These are phyloP conservation scores for Phalaenopsis equestris DNA, from an alignment of 106 monocot species.

Conservation along the genomic window DNA sequence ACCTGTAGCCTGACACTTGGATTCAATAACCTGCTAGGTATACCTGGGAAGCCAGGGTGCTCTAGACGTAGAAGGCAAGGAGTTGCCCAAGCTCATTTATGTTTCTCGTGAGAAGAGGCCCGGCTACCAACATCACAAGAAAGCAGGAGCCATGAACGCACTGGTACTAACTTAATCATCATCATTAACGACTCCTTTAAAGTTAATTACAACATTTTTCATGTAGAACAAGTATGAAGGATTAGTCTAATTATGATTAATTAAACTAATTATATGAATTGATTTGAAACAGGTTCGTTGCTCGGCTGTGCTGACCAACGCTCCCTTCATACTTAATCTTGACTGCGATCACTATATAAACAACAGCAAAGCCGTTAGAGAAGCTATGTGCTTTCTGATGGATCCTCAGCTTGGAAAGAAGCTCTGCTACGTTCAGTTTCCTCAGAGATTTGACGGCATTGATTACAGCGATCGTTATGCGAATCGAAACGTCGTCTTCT, in stretches of 20 bases:
- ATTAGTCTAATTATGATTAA: too few relatives aligned
- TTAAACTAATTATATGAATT: too few relatives aligned
- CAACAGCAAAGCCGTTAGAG: conserved; percentile 81
- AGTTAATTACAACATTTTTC: too few relatives aligned
- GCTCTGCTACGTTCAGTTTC: conserved; percentile 93
- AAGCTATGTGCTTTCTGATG: conserved; percentile 97
- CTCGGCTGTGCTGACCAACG: conserved; percentile 85
- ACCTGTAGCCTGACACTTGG: too few relatives aligned
- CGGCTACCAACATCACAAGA: conserved; percentile 91
- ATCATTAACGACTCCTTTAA: too few relatives aligned
- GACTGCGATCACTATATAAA: conserved; percentile 95
- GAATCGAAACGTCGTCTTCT: conserved; percentile 89
- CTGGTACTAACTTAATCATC: conserved; percentile 21
- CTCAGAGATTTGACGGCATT: conserved; percentile 87
- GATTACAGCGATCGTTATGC: conserved; percentile 75
- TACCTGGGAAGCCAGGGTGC: conserved; percentile 84
- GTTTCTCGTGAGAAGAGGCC: conserved; percentile 93
- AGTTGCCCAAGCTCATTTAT: conserved; percentile 74
- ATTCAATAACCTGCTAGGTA: conserved; percentile 28
- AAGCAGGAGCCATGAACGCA: conserved; percentile 93
- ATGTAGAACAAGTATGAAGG: too few relatives aligned
- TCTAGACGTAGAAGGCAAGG: conserved; percentile 72
- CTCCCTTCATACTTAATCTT: conserved; percentile 79
- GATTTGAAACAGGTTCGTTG: conserved; percentile 46
- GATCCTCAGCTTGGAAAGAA: conserved; percentile 92